phyloP scores from a whole-genome alignment of 2,329 filamentous ascomycete species.

The Calonectria leucothoes region DNA sequence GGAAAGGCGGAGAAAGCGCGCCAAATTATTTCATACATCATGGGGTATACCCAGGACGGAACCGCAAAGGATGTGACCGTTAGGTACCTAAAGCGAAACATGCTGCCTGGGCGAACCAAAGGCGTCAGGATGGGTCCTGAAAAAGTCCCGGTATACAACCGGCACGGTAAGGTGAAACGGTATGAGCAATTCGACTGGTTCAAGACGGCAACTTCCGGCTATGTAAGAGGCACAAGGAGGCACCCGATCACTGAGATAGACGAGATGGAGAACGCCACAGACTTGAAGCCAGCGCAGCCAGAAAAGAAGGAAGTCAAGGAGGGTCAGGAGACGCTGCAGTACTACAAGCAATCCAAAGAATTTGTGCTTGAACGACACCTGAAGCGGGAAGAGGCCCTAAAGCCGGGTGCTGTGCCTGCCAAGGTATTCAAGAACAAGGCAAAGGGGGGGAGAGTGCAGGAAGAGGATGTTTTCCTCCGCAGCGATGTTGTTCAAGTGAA shows the following conservation, averaged over 20 bases:
- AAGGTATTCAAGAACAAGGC: slow-evolving; percentile 80
- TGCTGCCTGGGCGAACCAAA: slow-evolving; percentile 90
- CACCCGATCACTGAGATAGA: slow-evolving; percentile 77
- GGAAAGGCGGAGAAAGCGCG: slow-evolving; percentile 85
- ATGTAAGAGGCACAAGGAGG: slow-evolving; percentile 62
- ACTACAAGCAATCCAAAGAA: slow-evolving; percentile 87
- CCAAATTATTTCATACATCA: slow-evolving; percentile 89
- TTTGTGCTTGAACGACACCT: slow-evolving; percentile 89
- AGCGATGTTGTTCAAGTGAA: slow-evolving; percentile 87
- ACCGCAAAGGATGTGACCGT: slow-evolving; percentile 96
- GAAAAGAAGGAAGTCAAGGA: slow-evolving; percentile 80
- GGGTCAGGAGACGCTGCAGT: slow-evolving; percentile 85
- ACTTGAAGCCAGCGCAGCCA: slow-evolving; percentile 78
- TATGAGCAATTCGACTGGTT: slow-evolving; percentile 92
- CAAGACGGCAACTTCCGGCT: slow-evolving; percentile 80
- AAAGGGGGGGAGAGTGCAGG: slow-evolving; percentile 78
- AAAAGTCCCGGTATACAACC: slow-evolving; percentile 84
- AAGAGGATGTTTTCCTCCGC: slow-evolving; percentile 84
- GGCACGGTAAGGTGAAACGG: slow-evolving; percentile 79
- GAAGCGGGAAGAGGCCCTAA: slow-evolving; percentile 89
- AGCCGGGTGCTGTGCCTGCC: slow-evolving; percentile 74
- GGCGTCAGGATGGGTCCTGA: slow-evolving; percentile 82
- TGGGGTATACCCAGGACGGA: slow-evolving; percentile 85
- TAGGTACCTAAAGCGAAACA: slow-evolving; percentile 84
- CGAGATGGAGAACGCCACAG: slow-evolving; percentile 81